These are phyloP conservation scores for Lanmaoa rubissima DNA, from an alignment of 768 basidiomycete species.

Conservation along the genomic window DNA sequence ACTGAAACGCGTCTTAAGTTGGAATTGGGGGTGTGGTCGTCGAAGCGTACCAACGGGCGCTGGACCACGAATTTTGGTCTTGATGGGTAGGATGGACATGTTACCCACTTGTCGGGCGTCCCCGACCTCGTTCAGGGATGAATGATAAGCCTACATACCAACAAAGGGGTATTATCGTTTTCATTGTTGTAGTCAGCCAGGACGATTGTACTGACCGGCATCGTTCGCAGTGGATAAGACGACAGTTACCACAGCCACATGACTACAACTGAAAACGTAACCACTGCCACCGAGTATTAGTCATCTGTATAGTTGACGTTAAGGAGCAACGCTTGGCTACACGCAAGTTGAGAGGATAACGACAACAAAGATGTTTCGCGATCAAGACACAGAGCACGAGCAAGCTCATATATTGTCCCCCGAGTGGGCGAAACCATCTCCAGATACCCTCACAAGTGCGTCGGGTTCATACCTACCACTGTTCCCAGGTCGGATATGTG, in stretches of 20 bases:
- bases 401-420: slow-evolving; percentile 44
- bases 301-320: no score
- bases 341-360: not conserved
- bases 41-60: slow-evolving; percentile 66
- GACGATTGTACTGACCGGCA: slow-evolving; percentile 49
- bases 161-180: not conserved
- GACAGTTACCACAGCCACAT: slow-evolving; percentile 25
- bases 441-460: slow-evolving; percentile 77
- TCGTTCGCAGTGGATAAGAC: slow-evolving; percentile 27
- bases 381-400: slow-evolving; percentile 34
- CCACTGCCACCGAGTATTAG: no score
- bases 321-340: not conserved
- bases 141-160: slow-evolving; percentile 84
- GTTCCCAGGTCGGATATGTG: no score
- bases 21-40: slow-evolving; percentile 6
- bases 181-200: not conserved
- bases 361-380: slow-evolving; percentile 26
- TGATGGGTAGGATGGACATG: slow-evolving; percentile 85
- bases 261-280: no score
- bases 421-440: slow-evolving; percentile 52
- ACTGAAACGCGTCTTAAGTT: slow-evolving; percentile 44
- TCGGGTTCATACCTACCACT: not conserved
- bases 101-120: slow-evolving; percentile 88
- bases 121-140: slow-evolving; percentile 81
- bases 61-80: slow-evolving; percentile 88